phyloP scores from a whole-genome alignment of 192 early-diverging fungal genomes.

The Coemansia sp. region DNA sequence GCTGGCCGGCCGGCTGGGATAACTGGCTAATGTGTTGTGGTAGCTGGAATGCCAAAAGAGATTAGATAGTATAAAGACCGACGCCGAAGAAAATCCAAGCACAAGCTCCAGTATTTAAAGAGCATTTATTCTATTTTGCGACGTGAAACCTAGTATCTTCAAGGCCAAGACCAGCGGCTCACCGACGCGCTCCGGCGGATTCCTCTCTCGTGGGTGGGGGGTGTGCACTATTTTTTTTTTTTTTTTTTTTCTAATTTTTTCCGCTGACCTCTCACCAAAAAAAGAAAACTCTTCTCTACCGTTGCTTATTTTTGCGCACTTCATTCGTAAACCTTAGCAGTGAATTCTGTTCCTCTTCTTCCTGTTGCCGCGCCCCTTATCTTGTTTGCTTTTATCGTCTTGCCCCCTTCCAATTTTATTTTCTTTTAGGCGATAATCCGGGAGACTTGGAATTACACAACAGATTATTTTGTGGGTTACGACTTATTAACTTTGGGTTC shows the following conservation, averaged over 20 bases:
- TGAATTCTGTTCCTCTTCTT: background rate
- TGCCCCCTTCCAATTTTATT: background rate
- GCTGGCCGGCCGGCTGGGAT: background rate
- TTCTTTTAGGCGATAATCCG: conserved; percentile 3
- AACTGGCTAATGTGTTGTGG: too few relatives aligned
- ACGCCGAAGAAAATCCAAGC: background rate
- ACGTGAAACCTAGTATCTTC: background rate
- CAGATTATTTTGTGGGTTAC: background rate
- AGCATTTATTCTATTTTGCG: background rate
- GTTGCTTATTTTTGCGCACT: background rate
- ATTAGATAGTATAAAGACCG: background rate
- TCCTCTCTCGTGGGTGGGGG: background rate
- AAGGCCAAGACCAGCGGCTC: background rate
- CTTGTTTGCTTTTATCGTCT: background rate
- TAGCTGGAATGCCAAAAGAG: background rate
- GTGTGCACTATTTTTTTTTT: background rate
- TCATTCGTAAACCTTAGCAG: background rate
- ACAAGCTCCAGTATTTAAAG: background rate
- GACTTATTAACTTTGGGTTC: background rate
- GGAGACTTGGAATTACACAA: background rate
- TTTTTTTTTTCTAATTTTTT: background rate
- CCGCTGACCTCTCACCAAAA: background rate
- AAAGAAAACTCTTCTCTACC: background rate
- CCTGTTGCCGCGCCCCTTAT: background rate
- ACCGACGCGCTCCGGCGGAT: background rate